Percentiles rank a stretch among this genome's conserved stretches.
These are phyloP conservation scores for Lactarius vividus DNA, from an alignment of 768 basidiomycete genomes.

Conservation along the genomic window DNA sequence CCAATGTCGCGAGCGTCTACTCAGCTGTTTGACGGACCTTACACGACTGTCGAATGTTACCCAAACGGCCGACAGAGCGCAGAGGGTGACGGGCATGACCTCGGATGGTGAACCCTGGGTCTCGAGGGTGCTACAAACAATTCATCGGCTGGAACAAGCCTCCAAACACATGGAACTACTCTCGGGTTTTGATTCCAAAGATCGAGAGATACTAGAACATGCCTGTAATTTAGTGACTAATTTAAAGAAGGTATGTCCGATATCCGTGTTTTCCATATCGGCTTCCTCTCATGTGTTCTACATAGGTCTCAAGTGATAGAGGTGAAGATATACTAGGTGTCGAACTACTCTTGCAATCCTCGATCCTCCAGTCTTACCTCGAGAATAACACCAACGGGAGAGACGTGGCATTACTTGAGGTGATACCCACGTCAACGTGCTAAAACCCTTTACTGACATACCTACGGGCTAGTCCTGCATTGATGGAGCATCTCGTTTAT, in stretches of 20 bases:
- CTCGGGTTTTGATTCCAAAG: conserved; percentile 54
- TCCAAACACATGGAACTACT: conserved; percentile 61
- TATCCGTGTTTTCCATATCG: neutral
- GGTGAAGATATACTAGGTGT: conserved; percentile 64
- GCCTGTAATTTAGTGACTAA: conserved; percentile 43
- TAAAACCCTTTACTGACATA: conserved; percentile 5
- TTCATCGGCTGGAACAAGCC: conserved; percentile 60
- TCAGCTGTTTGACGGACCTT: conserved; percentile 72
- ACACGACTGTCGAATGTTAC: conserved; percentile 52
- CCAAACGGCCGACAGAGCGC: conserved; percentile 50
- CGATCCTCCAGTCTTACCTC: conserved; percentile 71
- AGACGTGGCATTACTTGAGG: conserved; percentile 62
- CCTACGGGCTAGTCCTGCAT: conserved; percentile 50
- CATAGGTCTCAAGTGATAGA: conserved; percentile 40
- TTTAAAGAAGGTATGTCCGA: conserved; percentile 44
- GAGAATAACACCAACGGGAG: conserved; percentile 51
- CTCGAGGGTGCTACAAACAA: conserved; percentile 55
- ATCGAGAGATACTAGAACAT: conserved; percentile 43
- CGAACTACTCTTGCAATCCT: conserved; percentile 67
- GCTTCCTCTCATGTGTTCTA: conserved; percentile 8
- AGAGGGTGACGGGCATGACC: conserved; percentile 58
- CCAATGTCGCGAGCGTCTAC: conserved; percentile 65
- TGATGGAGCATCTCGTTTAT: conserved; percentile 57
- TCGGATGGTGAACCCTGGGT: conserved; percentile 81
- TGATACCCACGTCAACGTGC: conserved; percentile 30